phyloP scores from a whole-genome alignment of 23 red algal genomes.

The Agarophyton chilense region DNA sequence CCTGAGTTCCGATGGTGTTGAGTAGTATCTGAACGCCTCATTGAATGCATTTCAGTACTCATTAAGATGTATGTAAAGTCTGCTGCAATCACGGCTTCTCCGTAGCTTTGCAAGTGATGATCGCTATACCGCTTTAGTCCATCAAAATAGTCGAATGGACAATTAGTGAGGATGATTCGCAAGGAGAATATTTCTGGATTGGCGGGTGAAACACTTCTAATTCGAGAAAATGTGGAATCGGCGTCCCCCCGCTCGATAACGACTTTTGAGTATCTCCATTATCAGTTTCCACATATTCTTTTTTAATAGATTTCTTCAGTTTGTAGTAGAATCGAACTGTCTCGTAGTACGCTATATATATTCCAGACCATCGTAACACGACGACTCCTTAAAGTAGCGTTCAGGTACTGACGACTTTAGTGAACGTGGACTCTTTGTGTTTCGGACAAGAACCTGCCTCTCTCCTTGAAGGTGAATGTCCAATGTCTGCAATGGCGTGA shows the following conservation, averaged over 20 bases:
- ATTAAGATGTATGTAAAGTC: neutral
- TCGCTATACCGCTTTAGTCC: neutral
- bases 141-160: neutral
- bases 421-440: no score
- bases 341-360: neutral
- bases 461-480: no score
- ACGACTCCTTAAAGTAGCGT: neutral
- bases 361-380: neutral
- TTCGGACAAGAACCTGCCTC: no score
- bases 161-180: neutral
- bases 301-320: neutral
- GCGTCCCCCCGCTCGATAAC: neutral
- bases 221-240: neutral
- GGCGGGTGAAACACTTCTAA: neutral
- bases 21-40: neutral
- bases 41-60: neutral
- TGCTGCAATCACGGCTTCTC: neutral
- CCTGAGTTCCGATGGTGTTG: neutral
- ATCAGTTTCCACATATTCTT: no score
- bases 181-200: conserved; percentile 15
- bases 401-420: no score
- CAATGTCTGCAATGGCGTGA: no score
- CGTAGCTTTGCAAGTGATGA: neutral
- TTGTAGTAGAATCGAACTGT: neutral
- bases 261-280: neutral